A percentile compares a stretch with the other conserved stretches of the same genome.
phyloP scores from a whole-genome alignment of 2,329 filamentous ascomycete genomes.

The Trichoderma atroviride region DNA sequence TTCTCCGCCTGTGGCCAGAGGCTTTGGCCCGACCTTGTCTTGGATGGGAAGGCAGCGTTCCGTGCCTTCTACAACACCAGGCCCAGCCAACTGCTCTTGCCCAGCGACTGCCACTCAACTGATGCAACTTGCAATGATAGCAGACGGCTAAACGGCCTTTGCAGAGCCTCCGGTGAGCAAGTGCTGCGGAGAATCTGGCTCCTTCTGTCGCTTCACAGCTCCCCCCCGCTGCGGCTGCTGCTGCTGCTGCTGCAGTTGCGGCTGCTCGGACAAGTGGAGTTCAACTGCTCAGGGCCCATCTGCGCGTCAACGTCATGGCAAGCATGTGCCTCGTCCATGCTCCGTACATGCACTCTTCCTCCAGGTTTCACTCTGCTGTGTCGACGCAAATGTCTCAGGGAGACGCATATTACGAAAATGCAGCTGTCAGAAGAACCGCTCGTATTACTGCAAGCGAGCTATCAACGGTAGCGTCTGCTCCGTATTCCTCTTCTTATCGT shows the following conservation, averaged over 20 bases:
- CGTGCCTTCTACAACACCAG: neutral
- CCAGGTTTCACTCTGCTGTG: neutral
- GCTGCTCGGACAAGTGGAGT: slow-evolving; percentile 13
- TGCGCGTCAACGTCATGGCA: slow-evolving; percentile 21
- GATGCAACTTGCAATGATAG: neutral
- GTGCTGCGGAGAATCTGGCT: neutral
- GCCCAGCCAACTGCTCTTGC: neutral
- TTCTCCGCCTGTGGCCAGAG: slow-evolving; percentile 12
- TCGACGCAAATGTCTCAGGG: slow-evolving; percentile 8
- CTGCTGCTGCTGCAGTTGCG: slow-evolving; percentile 4
- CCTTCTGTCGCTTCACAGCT: neutral
- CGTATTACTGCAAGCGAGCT: neutral
- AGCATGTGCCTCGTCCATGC: neutral
- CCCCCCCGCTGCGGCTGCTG: slow-evolving; percentile 1
- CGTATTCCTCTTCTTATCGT: slow-evolving; percentile 1
- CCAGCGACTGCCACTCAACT: neutral
- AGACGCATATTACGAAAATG: slow-evolving; percentile 17
- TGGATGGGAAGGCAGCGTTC: neutral
- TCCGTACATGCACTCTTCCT: neutral
- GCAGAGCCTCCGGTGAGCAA: neutral
- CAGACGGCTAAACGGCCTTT: neutral
- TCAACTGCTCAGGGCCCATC: slow-evolving; percentile 5
- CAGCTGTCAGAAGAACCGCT: slow-evolving; percentile 1
- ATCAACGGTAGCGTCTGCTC: neutral
- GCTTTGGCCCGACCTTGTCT: neutral